Percentiles rank a stretch among this genome's conserved stretches.
These are phyloP conservation scores for Schwanniomyces polymorphus DNA, from an alignment of 805 yeast species.

Conservation along the genomic window DNA sequence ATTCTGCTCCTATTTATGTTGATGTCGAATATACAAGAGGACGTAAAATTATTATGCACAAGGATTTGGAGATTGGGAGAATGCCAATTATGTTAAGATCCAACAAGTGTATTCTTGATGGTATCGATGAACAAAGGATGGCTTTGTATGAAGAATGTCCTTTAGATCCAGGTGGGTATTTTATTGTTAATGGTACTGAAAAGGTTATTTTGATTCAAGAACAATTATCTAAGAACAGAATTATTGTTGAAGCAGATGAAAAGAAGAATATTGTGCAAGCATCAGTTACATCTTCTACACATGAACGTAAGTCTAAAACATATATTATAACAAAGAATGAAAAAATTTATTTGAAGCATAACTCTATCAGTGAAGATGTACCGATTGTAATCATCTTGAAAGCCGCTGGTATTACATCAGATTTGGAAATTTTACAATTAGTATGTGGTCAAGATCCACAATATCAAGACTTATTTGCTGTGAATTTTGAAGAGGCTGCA, in stretches of 20 bases:
- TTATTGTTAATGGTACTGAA: slow-evolving; percentile 96
- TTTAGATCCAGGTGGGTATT: slow-evolving; percentile 97
- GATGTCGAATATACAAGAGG: slow-evolving; percentile 98
- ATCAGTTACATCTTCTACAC: slow-evolving; percentile 96
- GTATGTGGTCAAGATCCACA: slow-evolving; percentile 89
- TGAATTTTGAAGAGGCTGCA: slow-evolving; percentile 92
- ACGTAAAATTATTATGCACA: slow-evolving; percentile 82
- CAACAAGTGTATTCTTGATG: slow-evolving; percentile 83
- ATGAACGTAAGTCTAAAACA: slow-evolving; percentile 96
- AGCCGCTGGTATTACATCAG: slow-evolving; percentile 93
- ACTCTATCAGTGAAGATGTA: slow-evolving; percentile 91
- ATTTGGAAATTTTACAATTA: slow-evolving; percentile 87
- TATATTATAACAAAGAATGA: slow-evolving; percentile 92
- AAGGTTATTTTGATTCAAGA: slow-evolving; percentile 96
- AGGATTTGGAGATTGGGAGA: slow-evolving; percentile 91
- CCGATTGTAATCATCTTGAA: slow-evolving; percentile 92
- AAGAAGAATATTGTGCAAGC: slow-evolving; percentile 95
- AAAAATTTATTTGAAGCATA: slow-evolving; percentile 87
- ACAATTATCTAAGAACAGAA: slow-evolving; percentile 94
- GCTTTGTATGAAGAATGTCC: slow-evolving; percentile 92
- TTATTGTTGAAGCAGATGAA: slow-evolving; percentile 96
- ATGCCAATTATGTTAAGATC: slow-evolving; percentile 99
- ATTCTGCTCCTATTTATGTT: slow-evolving; percentile 92
- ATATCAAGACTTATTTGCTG: slow-evolving; percentile 89
- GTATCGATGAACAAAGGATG: slow-evolving; percentile 79